Percentiles rank a stretch among this genome's conserved stretches.
Conservation (phyloP, 2,329 filamentous ascomycete species). For the Stenocarpella maydis region DNA sequence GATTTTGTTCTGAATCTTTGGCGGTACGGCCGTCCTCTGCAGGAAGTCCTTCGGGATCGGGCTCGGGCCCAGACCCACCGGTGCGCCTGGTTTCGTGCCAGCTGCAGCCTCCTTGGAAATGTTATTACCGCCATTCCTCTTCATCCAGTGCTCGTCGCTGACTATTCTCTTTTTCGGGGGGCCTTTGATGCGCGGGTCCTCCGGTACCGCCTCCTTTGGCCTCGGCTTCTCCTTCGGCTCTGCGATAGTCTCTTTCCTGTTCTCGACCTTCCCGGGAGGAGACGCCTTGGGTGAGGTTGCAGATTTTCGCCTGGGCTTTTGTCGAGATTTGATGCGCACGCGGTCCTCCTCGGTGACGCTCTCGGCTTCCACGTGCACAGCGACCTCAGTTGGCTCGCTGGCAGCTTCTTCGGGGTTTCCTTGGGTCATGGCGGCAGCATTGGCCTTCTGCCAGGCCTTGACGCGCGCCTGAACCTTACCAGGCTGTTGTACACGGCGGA, state of each 20-base stretch:
- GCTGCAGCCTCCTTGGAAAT: conserved; percentile 40
- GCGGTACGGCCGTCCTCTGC: conserved; percentile 60
- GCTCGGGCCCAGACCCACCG: conserved; percentile 40
- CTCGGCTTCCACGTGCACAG: conserved; percentile 65
- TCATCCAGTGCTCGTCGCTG: conserved; percentile 91
- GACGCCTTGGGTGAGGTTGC: conserved; percentile 40
- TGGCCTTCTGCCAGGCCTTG: conserved; percentile 83
- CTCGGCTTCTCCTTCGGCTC: conserved; percentile 33
- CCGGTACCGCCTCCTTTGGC: conserved; percentile 40
- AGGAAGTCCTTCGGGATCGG: conserved; percentile 68
- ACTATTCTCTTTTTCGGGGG: conserved; percentile 91
- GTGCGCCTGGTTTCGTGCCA: conserved; percentile 40
- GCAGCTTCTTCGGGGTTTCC: conserved; percentile 61
- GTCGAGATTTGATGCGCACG: conserved; percentile 62
- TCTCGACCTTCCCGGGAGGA: conserved; percentile 43
- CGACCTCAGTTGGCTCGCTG: conserved; percentile 67
- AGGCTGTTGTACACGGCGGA: conserved; percentile 67
- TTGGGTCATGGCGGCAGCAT: conserved; percentile 68
- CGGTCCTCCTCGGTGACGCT: conserved; percentile 70
- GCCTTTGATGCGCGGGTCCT: conserved; percentile 55
- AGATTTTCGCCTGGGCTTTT: conserved; percentile 49
- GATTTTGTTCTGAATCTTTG: conserved; percentile 65
- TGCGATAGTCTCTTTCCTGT: conserved; percentile 36
- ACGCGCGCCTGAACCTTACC: conserved; percentile 80
- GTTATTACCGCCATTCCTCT: conserved; percentile 46